Evolutionary conservation across 495 filamentous ascomycete genomes (phyloP), one percentile per base, ranked within the genome.

Genomic region (Xylaria bambusicola): DNA sequence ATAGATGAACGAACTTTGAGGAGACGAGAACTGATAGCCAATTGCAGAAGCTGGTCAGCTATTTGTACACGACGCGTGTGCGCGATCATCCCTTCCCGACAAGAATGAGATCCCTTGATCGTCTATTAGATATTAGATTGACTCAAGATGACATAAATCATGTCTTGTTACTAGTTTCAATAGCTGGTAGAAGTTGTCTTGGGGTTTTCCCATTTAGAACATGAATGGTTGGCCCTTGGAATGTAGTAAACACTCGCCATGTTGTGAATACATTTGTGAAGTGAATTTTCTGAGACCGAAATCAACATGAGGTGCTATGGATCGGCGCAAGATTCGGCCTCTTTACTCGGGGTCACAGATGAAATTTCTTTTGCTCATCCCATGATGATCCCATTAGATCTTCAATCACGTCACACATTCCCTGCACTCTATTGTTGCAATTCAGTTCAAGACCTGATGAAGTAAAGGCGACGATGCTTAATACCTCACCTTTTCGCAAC

Each of bases 151-250:
- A 21, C 10, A 12, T 36, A 31, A 58, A 36, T 35, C 35, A 58
- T 58, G 56, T 58, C 56, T 58, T 31, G 56, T 2, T 33, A 13
- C n/a, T 15, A 24, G n/a, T 50, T 27, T 47, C 18, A 38, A 38
- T 33, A 17, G 41, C 23, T 4, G 8, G 10, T 2, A 24, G 20
- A 29, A 21, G 27, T 10, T 13, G 18, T 41, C 20, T 41, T 52
- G 33, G 8, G 35, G 24, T 5, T 5, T n/a, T 10, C 29, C 15
- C 27, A 29, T 12, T 41, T 26, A 7, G 20, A 31, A 49, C 33
- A 13, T 21, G 33, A 48, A 38, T 46, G 42, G 33, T 48, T 27
- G 17, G 46, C 26, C 56, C 35, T 51, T 51, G 56, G 56, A 50
- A 58, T 18, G 56, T 8, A 42, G 23, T 35, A 42, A 18, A 0